A percentile compares a stretch with the other conserved stretches of the same genome.
phyloP scores from a whole-genome alignment of 2,329 filamentous ascomycete genomes.

The Alternaria longipes region DNA sequence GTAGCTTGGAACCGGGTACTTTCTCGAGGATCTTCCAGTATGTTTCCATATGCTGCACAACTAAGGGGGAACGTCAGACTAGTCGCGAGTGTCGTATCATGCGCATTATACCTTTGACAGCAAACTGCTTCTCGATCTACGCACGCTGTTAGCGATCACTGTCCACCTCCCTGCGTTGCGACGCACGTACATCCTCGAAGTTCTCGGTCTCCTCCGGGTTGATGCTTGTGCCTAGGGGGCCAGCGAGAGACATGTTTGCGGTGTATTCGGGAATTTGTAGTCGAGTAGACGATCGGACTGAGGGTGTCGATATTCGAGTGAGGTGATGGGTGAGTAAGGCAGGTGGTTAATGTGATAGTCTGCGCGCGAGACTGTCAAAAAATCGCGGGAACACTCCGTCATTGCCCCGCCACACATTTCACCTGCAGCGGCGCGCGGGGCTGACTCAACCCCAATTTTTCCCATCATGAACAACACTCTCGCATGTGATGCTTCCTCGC shows the following conservation, averaged over 20 bases:
- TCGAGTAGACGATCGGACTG: not conserved
- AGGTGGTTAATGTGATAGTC: not conserved
- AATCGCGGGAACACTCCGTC: slow-evolving; percentile 38
- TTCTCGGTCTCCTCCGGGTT: slow-evolving; percentile 71
- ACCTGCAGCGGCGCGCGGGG: slow-evolving; percentile 35
- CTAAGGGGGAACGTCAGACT: slow-evolving; percentile 53
- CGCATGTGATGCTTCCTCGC: slow-evolving; percentile 29
- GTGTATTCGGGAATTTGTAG: not conserved
- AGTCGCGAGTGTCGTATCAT: not conserved
- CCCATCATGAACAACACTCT: slow-evolving; percentile 28
- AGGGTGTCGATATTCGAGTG: not conserved
- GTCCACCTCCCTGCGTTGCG: not conserved
- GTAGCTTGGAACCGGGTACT: slow-evolving; percentile 85
- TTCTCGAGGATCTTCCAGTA: slow-evolving; percentile 97
- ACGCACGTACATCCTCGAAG: slow-evolving; percentile 69
- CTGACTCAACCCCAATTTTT: slow-evolving; percentile 48
- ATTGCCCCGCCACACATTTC: slow-evolving; percentile 31
- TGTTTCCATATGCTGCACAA: slow-evolving; percentile 93
- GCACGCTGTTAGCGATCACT: slow-evolving; percentile 34
- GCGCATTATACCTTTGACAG: slow-evolving; percentile 79
- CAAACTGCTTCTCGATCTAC: slow-evolving; percentile 99
- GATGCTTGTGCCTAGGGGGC: slow-evolving; percentile 40
- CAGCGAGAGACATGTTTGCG: slow-evolving; percentile 48
- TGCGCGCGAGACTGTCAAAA: slow-evolving; percentile 22
- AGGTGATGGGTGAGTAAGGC: not conserved